phyloP scores from a whole-genome alignment of 2,329 filamentous ascomycete species.

The Cladosporium phlei region DNA sequence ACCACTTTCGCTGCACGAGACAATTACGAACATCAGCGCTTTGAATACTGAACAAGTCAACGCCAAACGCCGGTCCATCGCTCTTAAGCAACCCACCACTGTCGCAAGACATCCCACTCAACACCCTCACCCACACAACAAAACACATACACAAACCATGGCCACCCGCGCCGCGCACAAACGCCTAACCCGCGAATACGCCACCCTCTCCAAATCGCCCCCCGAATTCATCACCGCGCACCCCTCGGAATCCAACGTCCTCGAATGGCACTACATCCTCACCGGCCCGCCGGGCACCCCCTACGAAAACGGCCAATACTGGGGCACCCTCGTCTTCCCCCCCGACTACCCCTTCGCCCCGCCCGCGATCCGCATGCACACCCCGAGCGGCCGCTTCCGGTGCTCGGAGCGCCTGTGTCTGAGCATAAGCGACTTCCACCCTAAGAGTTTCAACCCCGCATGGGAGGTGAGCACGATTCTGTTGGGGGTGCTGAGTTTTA shows the following conservation, averaged over 20 bases:
- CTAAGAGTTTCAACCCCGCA: slow-evolving; percentile 94
- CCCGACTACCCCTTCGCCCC: slow-evolving; percentile 96
- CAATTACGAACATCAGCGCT: too few species aligned
- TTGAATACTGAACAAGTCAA: too few species aligned
- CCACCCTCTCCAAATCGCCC: slow-evolving; percentile 32
- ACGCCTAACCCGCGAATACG: slow-evolving; percentile 36
- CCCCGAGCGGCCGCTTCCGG: slow-evolving; percentile 90
- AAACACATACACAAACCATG: slow-evolving; percentile 28
- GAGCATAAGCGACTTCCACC: slow-evolving; percentile 95
- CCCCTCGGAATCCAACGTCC: slow-evolving; percentile 32
- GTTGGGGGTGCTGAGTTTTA: slow-evolving; percentile 90
- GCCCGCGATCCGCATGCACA: slow-evolving; percentile 98
- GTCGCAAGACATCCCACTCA: too few species aligned
- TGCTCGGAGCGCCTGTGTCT: slow-evolving; percentile 87
- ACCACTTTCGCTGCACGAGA: too few species aligned
- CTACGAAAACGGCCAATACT: slow-evolving; percentile 93
- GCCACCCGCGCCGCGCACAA: slow-evolving; percentile 37
- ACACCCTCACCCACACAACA: too few species aligned
- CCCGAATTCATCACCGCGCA: slow-evolving; percentile 32
- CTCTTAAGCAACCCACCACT: too few species aligned
- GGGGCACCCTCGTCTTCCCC: slow-evolving; percentile 93
- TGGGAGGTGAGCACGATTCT: slow-evolving; percentile 98
- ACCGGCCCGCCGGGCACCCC: slow-evolving; percentile 91
- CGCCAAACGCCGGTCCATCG: too few species aligned
- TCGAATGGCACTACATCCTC: slow-evolving; percentile 57